Conservation (phyloP, 2,329 filamentous ascomycete genomes). For the Aureobasidium lini region DNA sequence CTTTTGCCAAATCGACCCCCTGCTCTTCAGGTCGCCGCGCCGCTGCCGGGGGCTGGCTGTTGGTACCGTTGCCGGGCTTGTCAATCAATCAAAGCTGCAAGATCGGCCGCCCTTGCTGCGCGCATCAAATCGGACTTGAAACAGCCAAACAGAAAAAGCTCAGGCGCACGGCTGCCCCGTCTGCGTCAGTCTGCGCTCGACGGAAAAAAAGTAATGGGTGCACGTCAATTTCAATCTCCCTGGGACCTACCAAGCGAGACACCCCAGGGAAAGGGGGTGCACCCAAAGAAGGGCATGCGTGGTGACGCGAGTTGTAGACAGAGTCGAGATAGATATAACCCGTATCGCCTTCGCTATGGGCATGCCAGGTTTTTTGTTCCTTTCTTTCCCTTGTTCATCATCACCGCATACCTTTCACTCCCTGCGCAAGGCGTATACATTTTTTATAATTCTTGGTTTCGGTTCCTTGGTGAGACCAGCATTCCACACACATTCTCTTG, state of each 20-base stretch:
- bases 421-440: constrained; percentile 14
- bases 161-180: constrained; percentile 12
- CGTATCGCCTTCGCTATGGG: constrained; percentile 11
- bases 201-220: constrained; percentile 13
- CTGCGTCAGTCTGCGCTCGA: constrained; percentile 14
- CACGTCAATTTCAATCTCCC: constrained; percentile 14
- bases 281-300: constrained; percentile 2
- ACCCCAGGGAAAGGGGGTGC: constrained; percentile 8
- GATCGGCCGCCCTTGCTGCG: constrained; percentile 13
- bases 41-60: constrained; percentile 9
- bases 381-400: constrained; percentile 1
- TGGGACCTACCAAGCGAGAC: constrained; percentile 12
- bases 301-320: constrained; percentile 8
- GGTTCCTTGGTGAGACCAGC: constrained; percentile 11
- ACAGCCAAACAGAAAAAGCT: constrained; percentile 15
- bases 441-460: constrained; percentile 10
- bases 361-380: constrained; percentile 9
- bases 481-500: constrained; percentile 12
- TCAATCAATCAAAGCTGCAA: constrained; percentile 12
- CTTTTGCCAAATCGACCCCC: constrained; percentile 1
- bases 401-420: constrained; percentile 10
- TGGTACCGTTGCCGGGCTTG: constrained; percentile 10
- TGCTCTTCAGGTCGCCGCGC: constrained; percentile 8
- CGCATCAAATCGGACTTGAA: constrained; percentile 12
- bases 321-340: constrained; percentile 10